Percentiles rank a stretch among this genome's conserved stretches.
These are phyloP conservation scores for Spirogloea muscicola DNA, from an alignment of 139 green algal species.

Conservation along the genomic window DNA sequence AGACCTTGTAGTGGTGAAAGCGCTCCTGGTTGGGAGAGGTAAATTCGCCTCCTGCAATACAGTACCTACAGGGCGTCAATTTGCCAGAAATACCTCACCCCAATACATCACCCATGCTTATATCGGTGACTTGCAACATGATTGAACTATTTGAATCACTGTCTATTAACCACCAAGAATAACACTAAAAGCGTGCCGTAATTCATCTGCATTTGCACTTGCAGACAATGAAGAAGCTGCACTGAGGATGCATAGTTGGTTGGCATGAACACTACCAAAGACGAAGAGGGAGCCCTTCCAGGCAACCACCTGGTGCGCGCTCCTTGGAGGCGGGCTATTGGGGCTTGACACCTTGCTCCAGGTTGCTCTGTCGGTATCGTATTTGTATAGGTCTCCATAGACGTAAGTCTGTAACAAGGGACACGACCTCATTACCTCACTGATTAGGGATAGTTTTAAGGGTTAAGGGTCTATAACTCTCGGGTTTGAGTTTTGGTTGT, in stretches of 20 bases:
- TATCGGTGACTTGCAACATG: no score
- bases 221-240: not conserved
- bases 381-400: slow-evolving; percentile 86
- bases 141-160: no score
- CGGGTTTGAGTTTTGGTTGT: not conserved
- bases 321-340: slow-evolving; percentile 74
- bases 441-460: not conserved
- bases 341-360: slow-evolving; percentile 61
- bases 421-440: not conserved
- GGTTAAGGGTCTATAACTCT: not conserved
- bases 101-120: not conserved
- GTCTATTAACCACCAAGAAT: no score
- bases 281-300: slow-evolving; percentile 78
- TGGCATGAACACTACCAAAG: slow-evolving; percentile 73
- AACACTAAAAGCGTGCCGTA: no score
- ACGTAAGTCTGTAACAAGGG: slow-evolving; percentile 51
- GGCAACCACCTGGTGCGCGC: slow-evolving; percentile 77
- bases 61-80: not conserved
- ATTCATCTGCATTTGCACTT: no score
- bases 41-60: slow-evolving; percentile 75
- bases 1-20: slow-evolving; percentile 86
- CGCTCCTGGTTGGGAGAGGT: slow-evolving; percentile 76
- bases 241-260: not conserved
- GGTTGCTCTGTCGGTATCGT: slow-evolving; percentile 64
- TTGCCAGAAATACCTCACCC: slow-evolving; percentile 4